Percentiles rank a stretch among this genome's conserved stretches.
phyloP scores from a whole-genome alignment of 2,329 filamentous ascomycete genomes.

The Fusarium temperatum region DNA sequence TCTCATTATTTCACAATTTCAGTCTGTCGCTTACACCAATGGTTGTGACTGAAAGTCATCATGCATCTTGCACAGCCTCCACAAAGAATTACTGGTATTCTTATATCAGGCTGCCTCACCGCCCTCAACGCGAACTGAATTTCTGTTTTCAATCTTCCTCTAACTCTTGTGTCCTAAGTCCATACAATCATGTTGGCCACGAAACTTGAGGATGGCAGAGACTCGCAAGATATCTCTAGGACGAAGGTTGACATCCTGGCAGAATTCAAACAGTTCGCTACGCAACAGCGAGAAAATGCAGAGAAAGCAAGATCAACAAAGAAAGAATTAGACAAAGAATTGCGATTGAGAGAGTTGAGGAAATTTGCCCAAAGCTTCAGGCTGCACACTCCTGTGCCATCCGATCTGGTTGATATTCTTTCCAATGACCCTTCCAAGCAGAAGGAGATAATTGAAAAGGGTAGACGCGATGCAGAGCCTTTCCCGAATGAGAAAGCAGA shows the following conservation, averaged over 20 bases:
- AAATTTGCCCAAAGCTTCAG: background rate
- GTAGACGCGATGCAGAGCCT: accelerated
- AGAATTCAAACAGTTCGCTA: background rate
- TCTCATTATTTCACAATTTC: background rate
- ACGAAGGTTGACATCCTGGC: accelerated
- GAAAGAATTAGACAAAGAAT: background rate
- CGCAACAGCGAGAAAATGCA: background rate
- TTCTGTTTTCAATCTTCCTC: background rate
- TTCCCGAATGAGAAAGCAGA: background rate
- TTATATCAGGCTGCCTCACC: background rate
- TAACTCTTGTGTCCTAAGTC: background rate
- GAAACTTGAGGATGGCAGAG: accelerated
- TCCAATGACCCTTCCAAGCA: background rate
- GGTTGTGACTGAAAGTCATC: background rate
- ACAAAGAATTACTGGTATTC: background rate
- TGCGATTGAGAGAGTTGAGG: background rate
- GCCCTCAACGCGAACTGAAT: background rate
- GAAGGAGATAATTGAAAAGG: background rate
- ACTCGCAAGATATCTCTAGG: background rate
- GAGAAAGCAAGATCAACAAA: accelerated
- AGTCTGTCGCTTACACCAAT: background rate
- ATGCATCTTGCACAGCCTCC: background rate
- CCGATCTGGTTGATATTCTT: background rate
- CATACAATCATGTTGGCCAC: accelerated
- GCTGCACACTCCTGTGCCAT: background rate